A percentile compares a stretch with the other conserved stretches of the same genome.
Evolutionary conservation across 129 eudicot species (phyloP).

Genomic region (sunflower (Helianthus annuus)): HanXRQr2.0-SUNRISE NC_035448.2:107818441-107818940

Average conservation of each 20-base stretch:
- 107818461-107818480: conserved; percentile 60
- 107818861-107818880: too few species aligned
- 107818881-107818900: too few species aligned
- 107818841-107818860: too few species aligned
- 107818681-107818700: conserved; percentile 73
- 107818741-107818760: conserved; percentile 89
- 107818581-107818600: conserved; percentile 42
- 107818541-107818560: conserved; percentile 1
- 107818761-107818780: not conserved
- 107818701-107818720: conserved; percentile 94
- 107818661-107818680: conserved; percentile 68
- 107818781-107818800: not conserved
- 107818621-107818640: conserved; percentile 54
- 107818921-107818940: too few species aligned
- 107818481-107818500: conserved; percentile 72
- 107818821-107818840: conserved; percentile 1
- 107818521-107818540: conserved; percentile 22
- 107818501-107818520: conserved; percentile 36
- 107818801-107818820: not conserved
- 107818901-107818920: too few species aligned
- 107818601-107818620: conserved; percentile 49
- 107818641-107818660: conserved; percentile 75
- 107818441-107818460: conserved; percentile 47
- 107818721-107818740: conserved; percentile 87
- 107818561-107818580: not conserved